These are phyloP conservation scores for Russula virescens DNA, from an alignment of 768 basidiomycete genomes.

Conservation along the genomic window DNA sequence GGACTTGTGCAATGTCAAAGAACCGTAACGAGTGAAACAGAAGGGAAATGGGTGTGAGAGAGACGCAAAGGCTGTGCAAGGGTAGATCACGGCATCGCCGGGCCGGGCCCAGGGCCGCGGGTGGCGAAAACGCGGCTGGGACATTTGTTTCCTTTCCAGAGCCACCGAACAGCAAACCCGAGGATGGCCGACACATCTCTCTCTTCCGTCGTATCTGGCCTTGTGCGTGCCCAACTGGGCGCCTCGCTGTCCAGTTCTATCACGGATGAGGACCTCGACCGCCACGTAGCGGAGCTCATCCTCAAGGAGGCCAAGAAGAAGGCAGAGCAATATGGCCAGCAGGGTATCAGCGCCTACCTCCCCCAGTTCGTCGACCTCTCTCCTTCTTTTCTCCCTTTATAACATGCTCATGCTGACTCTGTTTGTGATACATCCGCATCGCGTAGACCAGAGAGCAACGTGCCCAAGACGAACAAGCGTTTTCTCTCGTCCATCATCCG, in stretches of 20 bases:
- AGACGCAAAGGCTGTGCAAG: not conserved
- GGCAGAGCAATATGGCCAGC: constrained; percentile 69
- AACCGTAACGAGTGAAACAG: too few species aligned
- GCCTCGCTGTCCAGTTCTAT: constrained; percentile 50
- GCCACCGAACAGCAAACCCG: not conserved
- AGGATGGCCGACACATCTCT: constrained; percentile 50
- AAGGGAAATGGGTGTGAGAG: not conserved
- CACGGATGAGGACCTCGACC: constrained; percentile 82
- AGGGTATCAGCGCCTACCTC: constrained; percentile 77
- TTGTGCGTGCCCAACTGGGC: constrained; percentile 77
- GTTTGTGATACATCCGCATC: not conserved
- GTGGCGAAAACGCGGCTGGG: not conserved
- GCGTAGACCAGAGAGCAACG: constrained; percentile 58
- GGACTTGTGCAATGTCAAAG: too few species aligned
- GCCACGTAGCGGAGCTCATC: constrained; percentile 86
- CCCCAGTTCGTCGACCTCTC: constrained; percentile 39
- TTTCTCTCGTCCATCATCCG: constrained; percentile 82
- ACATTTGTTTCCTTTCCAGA: not conserved
- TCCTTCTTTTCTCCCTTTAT: not conserved
- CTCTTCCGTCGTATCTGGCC: constrained; percentile 77
- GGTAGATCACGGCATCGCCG: not conserved
- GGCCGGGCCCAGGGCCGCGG: constrained; percentile 1
- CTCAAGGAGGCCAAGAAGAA: constrained; percentile 91
- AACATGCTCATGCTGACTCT: not conserved
- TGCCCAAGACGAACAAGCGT: constrained; percentile 76